Evolutionary conservation across 768 basidiomycete species (phyloP).

Genomic region (Lactarius indigo): DNA sequence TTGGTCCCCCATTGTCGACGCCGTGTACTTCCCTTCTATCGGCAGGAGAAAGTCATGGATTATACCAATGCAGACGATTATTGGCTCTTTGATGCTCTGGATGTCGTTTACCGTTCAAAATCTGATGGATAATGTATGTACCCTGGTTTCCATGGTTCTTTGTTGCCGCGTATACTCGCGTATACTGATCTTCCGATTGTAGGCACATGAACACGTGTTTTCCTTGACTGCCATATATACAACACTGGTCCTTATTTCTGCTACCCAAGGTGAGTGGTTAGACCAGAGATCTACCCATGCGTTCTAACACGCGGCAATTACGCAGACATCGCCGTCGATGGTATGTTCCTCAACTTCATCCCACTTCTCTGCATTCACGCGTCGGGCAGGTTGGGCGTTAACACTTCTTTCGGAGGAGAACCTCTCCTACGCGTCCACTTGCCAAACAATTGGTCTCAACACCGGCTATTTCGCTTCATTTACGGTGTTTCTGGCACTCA

Average conservation of each 20-base stretch:
- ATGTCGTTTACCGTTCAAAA: constrained; percentile 72
- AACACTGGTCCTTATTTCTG: constrained; percentile 88
- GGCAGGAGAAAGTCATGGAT: constrained; percentile 99
- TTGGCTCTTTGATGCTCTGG: constrained; percentile 79
- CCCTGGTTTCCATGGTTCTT: constrained; percentile 10
- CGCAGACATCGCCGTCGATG: constrained; percentile 95
- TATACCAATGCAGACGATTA: constrained; percentile 91
- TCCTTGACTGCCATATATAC: constrained; percentile 85
- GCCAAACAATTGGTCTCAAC: constrained; percentile 96
- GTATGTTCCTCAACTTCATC: constrained; percentile 42
- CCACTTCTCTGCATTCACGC: constrained; percentile 36
- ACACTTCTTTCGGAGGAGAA: constrained; percentile 89
- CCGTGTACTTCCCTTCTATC: constrained; percentile 71
- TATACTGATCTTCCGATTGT: constrained; percentile 21
- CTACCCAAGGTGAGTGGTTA: constrained; percentile 80
- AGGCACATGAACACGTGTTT: constrained; percentile 80
- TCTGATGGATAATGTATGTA: constrained; percentile 71
- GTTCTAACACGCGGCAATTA: constrained; percentile 22
- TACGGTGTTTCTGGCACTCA: constrained; percentile 96
- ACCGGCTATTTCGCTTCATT: constrained; percentile 95
- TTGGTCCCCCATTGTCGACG: constrained; percentile 98
- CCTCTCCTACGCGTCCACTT: constrained; percentile 94
- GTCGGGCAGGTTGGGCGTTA: constrained; percentile 62
- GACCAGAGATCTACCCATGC: neutral
- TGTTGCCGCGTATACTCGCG: constrained; percentile 6